Evolutionary conservation across 768 basidiomycete genomes (phyloP), one percentile per base, ranked within the genome.

Genomic region (Agaricus sinodeliciosus): DNA sequence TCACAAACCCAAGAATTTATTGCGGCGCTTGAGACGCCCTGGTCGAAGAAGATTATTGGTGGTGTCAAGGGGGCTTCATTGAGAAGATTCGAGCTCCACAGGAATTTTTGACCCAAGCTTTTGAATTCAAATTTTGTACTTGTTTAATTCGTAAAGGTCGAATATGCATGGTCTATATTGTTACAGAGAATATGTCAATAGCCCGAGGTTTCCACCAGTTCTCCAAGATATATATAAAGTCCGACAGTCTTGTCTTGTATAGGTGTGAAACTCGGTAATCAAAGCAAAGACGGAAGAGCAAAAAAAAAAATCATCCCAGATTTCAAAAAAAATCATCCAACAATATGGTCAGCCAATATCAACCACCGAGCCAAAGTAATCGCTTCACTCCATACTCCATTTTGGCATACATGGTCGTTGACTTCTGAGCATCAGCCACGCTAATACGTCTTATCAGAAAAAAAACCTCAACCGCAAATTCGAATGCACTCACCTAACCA

Each of bases 321-420:
- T 1, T 31, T 31, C 31, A 31, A 31, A 31, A 3, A 31, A 31
- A 7, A 8, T 31, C 8, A 2, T 31, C 31, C 31, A 11, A 31
- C 31, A 11, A 31, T 31, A 8, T 31, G 34, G 12, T 19, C 13
- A 19, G 31, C 31, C 25, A 11, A 5, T 22, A n/a, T 68, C 56
- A 90, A 57, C 85, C 78, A 45, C 90, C 89, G 44, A 95, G 68
- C 93, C 93, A 95, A 55, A 95, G 68, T 63, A 95, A 70, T 58
- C 92, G 75, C 75, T 94, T 97, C 47, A 96, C 76, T 0, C 90
- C 90, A 65, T 95, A 92, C 63, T 96, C 94, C 82, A 95, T 87
- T 70, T 93, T 92, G 12, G 92, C 81, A 65, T 90, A 88, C 58
- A 94, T 74, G 56, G 84, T 89, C 2, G 91, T 96, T 73, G 85